These are phyloP conservation scores for Huntiella abstrusa DNA, from an alignment of 2,329 filamentous ascomycete genomes.

Conservation along the genomic window DNA sequence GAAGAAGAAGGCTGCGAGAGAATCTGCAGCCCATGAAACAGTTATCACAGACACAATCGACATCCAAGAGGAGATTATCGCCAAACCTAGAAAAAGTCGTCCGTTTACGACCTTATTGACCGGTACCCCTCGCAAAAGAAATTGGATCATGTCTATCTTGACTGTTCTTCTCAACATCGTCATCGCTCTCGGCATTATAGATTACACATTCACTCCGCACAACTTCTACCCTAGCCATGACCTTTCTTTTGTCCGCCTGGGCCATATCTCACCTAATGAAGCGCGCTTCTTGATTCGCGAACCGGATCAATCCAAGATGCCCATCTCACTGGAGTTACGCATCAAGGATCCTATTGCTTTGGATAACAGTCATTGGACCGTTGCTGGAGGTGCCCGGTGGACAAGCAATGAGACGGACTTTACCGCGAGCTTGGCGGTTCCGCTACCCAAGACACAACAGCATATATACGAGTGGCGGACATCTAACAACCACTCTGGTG, in stretches of 20 bases:
- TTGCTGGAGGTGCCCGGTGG: conserved; percentile 42
- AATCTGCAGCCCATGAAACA: background rate
- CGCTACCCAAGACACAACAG: conserved; percentile 44
- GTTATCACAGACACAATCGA: conserved; percentile 19
- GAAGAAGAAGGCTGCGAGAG: background rate
- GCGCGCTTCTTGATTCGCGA: conserved; percentile 75
- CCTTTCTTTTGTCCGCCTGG: conserved; percentile 69
- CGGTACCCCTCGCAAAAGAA: conserved; percentile 58
- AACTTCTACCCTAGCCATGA: conserved; percentile 52
- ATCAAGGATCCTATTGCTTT: conserved; percentile 32
- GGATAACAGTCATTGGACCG: conserved; percentile 45
- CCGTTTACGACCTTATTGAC: conserved; percentile 49
- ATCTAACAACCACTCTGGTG: conserved; percentile 72
- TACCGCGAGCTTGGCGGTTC: conserved; percentile 51
- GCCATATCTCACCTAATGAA: conserved; percentile 64
- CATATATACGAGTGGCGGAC: conserved; percentile 67
- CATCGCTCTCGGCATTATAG: conserved; percentile 50
- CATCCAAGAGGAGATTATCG: conserved; percentile 27
- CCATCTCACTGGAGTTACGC: conserved; percentile 51
- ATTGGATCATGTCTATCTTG: conserved; percentile 41
- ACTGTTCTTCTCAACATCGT: conserved; percentile 56
- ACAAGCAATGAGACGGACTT: conserved; percentile 67
- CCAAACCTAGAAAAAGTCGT: conserved; percentile 26
- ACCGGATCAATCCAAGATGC: conserved; percentile 55
- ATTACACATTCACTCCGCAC: conserved; percentile 59